phyloP scores from a whole-genome alignment of 305 asterid species.

The Fraxinus greggii region DNA sequence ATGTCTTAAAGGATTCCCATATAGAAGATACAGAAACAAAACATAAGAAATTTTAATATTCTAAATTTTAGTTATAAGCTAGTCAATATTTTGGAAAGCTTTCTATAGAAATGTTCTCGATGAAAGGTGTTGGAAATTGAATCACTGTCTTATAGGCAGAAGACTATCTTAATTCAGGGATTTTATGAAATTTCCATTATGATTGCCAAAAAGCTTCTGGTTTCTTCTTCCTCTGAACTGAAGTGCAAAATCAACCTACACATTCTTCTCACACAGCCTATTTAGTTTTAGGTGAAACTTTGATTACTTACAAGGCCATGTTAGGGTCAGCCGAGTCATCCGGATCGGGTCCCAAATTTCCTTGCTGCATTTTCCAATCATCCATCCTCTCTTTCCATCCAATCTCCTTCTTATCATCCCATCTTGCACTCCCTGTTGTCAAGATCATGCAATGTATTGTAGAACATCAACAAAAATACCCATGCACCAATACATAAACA shows the following conservation, averaged over 20 bases:
- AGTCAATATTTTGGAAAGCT: neutral
- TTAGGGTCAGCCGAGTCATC: constrained; percentile 74
- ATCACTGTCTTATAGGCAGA: neutral
- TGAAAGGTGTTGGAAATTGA: neutral
- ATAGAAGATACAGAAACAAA: neutral
- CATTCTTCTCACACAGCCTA: neutral
- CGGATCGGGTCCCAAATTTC: constrained; percentile 59
- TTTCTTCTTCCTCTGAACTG: neutral
- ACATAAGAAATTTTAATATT: neutral
- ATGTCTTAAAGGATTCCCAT: neutral
- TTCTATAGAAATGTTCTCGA: neutral
- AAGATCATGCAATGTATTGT: neutral
- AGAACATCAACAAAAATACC: neutral
- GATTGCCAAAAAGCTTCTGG: neutral
- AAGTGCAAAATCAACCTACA: neutral
- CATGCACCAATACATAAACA: neutral
- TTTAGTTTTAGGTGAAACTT: constrained; percentile 10
- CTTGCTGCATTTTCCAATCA: constrained; percentile 93
- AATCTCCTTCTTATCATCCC: constrained; percentile 81
- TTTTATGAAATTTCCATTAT: neutral
- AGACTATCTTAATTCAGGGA: neutral
- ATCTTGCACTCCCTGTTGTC: constrained; percentile 62
- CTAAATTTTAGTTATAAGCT: neutral
- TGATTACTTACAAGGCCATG: constrained; percentile 60
- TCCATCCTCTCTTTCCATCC: constrained; percentile 98